Evolutionary conservation across 345 rosid species (phyloP), one percentile per base, ranked within the genome.

Genomic region (Populus euphratica): DNA sequence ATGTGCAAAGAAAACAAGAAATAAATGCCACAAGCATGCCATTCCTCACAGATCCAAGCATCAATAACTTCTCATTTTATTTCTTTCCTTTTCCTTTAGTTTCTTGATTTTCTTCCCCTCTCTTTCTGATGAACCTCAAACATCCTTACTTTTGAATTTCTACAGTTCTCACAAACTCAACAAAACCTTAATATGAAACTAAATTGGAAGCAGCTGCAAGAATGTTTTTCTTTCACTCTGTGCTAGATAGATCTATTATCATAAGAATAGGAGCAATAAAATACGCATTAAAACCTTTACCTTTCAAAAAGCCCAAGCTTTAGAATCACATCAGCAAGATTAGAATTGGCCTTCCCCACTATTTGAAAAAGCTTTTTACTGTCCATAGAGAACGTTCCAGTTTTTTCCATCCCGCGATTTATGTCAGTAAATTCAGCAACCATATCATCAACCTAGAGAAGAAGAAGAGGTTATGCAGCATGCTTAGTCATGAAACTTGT

Each of bases 231-330:
- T 4, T 72, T 72, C 21, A 50, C 13, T 50, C n/a, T 20, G 12
- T 14, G 12, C 44, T 68, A 20, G 13, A 27, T 38, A 38, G 14
- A 63, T 20, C n/a, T 35, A 49, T 49, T 33, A 47, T 29, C 62
- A n/a, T 11, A 9, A 23, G 29, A 59, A 23, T 59, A 59, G 14
- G 29, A 3, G 64, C 29, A 0, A n/a, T 49, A 3, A 70, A 21
- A 68, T 70, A 73, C 8, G 18, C 68, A 20, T 25, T 39, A 70
- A 70, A 78, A 77, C 12, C 27, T 47, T 82, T 87, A 95, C 99
- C 98, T 96, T 87, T 96, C 99, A 83, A 96, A 96, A 76, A 92
- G 97, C 75, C 99, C 98, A 33, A 96, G 96, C 88, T 90, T 96
- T 71, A 93, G 89, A 86, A 93, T 93, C 72, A 96, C 98, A 84